Base-by-base conservation (phyloP, 352 stramenopile species). In the Phytophthora palmivora region DNA sequence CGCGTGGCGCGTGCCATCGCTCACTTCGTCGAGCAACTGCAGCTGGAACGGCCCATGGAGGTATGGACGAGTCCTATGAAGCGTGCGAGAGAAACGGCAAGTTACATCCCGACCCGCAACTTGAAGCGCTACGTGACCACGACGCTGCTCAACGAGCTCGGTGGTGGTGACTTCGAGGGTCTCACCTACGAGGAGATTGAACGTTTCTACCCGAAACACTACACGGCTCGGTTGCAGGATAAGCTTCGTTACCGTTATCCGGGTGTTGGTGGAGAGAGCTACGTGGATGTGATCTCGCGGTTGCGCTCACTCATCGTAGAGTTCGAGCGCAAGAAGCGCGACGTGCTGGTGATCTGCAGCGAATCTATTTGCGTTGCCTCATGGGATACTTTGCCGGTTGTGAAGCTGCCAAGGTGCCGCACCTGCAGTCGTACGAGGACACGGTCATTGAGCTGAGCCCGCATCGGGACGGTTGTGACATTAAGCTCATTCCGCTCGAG, bases 261-360 rank as follows among this genome's bases (percentile, higher is more conserved):
- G 0, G 92, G 92, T 21, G 90, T 94, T 8, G 92, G 92, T 2
- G 94, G 92, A 10, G 94, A 98, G 69, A 97, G 88, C 54, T 98
- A 98, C 70, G 80, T 97, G 53, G 94, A 98, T 63, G 84, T 98
- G 28, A 98, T 98, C 68, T 93, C 92, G 22, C 85, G 94, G 14
- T 60, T 98, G 43, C 79, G 89, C 2, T 95, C 91, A 46, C 75
- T 98, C 33, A 96, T 98, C 44, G 93, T 98, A 32, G 93, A 97
- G 75, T 94, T 98, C 45, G 87, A 94, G 52, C 85, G 88, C 64
- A 94, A 96, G 71, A 96, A 94, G 69, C 86, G 86, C 54, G 86
- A 94, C 63, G 80, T 92, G 56, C 58, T 94, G n/a, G 79, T 94
- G 36, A 93, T 94, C 50, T 92, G 84, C 66, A 91, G 79, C 58